A percentile compares a stretch with the other conserved stretches of the same genome.
Evolutionary conservation across 257 asterid species (phyloP).

Genomic region (Nicotiana obtusifolia): DNA sequence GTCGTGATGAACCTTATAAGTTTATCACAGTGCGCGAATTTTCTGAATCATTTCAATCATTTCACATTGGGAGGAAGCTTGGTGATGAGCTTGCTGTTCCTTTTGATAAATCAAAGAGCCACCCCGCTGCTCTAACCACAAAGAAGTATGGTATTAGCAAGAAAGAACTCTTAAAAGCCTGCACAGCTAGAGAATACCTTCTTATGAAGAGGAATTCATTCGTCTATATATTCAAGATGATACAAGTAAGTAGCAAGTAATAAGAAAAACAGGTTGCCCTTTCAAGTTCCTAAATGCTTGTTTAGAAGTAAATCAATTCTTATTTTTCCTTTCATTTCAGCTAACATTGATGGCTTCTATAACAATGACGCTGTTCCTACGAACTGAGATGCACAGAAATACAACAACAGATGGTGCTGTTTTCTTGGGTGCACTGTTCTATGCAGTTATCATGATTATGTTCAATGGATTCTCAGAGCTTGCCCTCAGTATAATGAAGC

Average conservation of each 20-base stretch:
- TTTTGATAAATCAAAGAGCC: conserved; percentile 60
- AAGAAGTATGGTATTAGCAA: conserved; percentile 60
- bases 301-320: neutral
- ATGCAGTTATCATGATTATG: conserved; percentile 44
- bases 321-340: conserved; percentile 21
- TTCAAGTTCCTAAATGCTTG: neutral
- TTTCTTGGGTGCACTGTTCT: conserved; percentile 68
- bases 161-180: conserved; percentile 65
- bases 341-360: conserved; percentile 51
- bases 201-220: conserved; percentile 74
- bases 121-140: conserved; percentile 60
- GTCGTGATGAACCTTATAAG: conserved; percentile 45
- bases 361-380: conserved; percentile 56
- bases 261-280: neutral
- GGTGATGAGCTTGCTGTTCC: conserved; percentile 68
- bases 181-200: conserved; percentile 55
- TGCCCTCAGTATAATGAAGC: conserved; percentile 59
- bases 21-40: conserved; percentile 53
- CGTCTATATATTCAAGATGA: conserved; percentile 60
- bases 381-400: conserved; percentile 45
- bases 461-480: conserved; percentile 76
- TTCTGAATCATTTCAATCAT: conserved; percentile 72
- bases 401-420: conserved; percentile 48
- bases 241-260: conserved; percentile 40
- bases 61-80: conserved; percentile 52